A percentile compares a stretch with the other conserved stretches of the same genome.
Evolutionary conservation across 1,284 basidiomycete genomes (phyloP).

Genomic region (Abortiporus biennis): DNA sequence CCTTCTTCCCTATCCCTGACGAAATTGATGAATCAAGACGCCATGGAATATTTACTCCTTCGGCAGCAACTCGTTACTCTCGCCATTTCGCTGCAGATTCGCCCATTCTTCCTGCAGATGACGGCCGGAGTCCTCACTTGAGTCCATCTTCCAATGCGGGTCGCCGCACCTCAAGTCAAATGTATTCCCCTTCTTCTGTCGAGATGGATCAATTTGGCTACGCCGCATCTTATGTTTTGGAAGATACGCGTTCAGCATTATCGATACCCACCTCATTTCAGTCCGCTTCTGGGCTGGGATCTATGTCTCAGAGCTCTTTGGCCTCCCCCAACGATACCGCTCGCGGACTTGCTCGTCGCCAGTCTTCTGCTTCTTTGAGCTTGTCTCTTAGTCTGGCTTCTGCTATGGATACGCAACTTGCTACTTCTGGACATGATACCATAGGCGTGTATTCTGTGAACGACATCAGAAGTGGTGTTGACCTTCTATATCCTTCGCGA

Average conservation of each 20-base stretch:
- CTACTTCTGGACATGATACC: no score
- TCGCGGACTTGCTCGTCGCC: constrained; percentile 6
- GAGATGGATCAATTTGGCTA: constrained; percentile 25
- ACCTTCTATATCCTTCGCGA: no score
- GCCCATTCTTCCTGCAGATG: constrained; percentile 19
- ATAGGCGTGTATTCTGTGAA: no score
- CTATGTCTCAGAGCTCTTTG: neutral
- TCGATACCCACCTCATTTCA: constrained; percentile 21
- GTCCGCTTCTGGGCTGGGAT: constrained; percentile 10
- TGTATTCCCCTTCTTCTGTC: constrained; percentile 12
- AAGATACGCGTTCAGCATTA: constrained; percentile 14
- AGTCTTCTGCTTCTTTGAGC: constrained; percentile 10
- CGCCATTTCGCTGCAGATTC: constrained; percentile 17
- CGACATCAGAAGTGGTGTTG: no score
- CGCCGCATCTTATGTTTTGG: constrained; percentile 15
- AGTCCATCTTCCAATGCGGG: neutral
- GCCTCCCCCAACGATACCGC: neutral
- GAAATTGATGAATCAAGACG: constrained; percentile 3
- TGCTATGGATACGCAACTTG: neutral
- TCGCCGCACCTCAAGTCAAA: neutral
- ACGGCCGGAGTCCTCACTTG: neutral
- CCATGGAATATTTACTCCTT: constrained; percentile 4
- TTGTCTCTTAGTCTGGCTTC: constrained; percentile 5
- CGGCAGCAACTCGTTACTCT: constrained; percentile 9
- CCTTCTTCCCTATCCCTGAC: constrained; percentile 13